Percentiles rank a stretch among this genome's conserved stretches.
These are phyloP conservation scores for Penicillium sp. DNA, from an alignment of 2,329 filamentous ascomycete species.

Conservation along the genomic window DNA sequence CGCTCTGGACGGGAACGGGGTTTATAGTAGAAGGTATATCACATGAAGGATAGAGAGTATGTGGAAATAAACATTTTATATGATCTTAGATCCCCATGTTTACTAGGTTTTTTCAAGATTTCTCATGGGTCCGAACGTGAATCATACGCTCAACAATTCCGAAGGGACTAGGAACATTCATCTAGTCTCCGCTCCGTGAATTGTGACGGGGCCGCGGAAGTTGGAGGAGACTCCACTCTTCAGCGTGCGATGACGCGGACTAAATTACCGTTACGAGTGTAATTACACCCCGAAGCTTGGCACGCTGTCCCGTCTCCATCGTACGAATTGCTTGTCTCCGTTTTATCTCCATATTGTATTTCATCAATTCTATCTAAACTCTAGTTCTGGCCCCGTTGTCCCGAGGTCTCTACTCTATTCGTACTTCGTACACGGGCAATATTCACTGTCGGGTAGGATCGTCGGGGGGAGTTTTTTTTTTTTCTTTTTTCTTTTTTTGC, in stretches of 20 bases:
- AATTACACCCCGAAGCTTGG: conserved; percentile 9
- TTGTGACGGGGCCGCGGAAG: not conserved
- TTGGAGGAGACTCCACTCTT: not conserved
- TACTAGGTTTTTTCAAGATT: not conserved
- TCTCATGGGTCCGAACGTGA: no score
- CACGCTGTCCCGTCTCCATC: not conserved
- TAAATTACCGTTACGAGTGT: not conserved
- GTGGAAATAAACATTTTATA: not conserved
- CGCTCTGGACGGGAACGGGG: conserved; percentile 14
- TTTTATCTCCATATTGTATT: not conserved
- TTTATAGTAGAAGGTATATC: not conserved
- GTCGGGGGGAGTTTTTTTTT: not conserved
- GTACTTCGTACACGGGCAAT: not conserved
- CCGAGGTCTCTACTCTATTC: not conserved
- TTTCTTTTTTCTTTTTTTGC: not conserved
- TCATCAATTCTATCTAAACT: not conserved
- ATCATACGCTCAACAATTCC: not conserved
- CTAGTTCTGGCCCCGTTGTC: not conserved
- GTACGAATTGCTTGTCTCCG: not conserved
- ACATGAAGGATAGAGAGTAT: not conserved
- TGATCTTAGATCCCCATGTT: not conserved
- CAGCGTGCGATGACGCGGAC: conserved; percentile 14
- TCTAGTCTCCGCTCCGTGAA: not conserved
- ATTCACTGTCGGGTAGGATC: not conserved
- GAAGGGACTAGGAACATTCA: not conserved